Base-by-base conservation (phyloP, 176 grass and related monocot species). In the Raddia distichophylla region DNA sequence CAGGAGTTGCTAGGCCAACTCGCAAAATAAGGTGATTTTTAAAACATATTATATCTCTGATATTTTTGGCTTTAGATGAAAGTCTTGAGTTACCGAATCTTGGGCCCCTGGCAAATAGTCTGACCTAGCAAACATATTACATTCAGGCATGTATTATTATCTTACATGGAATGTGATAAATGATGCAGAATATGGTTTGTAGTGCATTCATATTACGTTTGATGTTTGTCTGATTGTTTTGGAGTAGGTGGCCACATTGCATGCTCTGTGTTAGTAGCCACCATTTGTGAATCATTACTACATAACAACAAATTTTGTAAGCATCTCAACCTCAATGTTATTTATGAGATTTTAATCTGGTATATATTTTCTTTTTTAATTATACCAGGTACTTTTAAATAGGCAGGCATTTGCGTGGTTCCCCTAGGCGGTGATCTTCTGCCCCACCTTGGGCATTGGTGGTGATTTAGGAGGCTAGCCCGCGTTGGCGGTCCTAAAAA, bases 1-100 rank as follows among this genome's bases (percentile, higher is more conserved):
- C 89, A 0, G 93, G 97, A 60, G 60, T 85, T 78, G 89, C 91
- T 79, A 93, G 89, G 49, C 97, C 97, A 75, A 93, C 93, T 81
- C 97, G 97, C 37, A 99, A 99, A 85, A 96, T 99, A 99, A 96
- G 97, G 97, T 99, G 58, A 68, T 62, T 47, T n/a, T 79, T 32
- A 4, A 42, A 15, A 71, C 37, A 40, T 40, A 40, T 40, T 40
- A 11, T 14, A 37, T 74, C 10, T 10, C 37, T 80, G 32, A 86
- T 80, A 47, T n/a, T 67, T 59, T 40, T 57, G 42, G 52, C 64
- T 88, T 40, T 37, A 69, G 18, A 16, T 44, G 22, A 64, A 74
- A 66, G 46, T 85, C 37, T 40, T 40, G 37, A 40, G 3, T 69
- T 19, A 61, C n/a, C n/a, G 22, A 48, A 68, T 59, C 44, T 60